phyloP scores from a whole-genome alignment of 2,329 filamentous ascomycete species.

The Fusarium udum region DNA sequence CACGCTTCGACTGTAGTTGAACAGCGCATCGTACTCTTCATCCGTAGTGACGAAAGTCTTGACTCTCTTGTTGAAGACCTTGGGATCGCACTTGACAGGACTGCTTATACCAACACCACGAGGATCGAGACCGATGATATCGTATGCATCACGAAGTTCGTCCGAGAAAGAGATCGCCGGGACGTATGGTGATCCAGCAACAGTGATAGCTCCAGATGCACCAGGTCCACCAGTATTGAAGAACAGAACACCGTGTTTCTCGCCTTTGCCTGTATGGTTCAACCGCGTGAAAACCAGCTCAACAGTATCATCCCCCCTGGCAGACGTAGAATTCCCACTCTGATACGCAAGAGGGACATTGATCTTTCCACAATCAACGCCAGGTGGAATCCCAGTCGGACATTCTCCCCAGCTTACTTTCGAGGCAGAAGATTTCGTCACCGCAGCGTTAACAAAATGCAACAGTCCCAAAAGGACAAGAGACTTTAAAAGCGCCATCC shows the following conservation, averaged over 20 bases:
- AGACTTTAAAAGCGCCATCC: background rate
- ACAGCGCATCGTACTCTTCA: conserved; percentile 15
- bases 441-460: background rate
- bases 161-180: conserved; percentile 16
- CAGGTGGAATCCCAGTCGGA: conserved; percentile 7
- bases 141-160: conserved; percentile 44
- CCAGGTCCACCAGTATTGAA: conserved; percentile 41
- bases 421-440: background rate
- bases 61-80: conserved; percentile 35
- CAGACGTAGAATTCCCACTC: conserved; percentile 19
- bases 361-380: conserved; percentile 33
- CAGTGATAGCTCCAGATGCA: conserved; percentile 3
- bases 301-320: conserved; percentile 17
- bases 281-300: conserved; percentile 9
- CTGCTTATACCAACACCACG: conserved; percentile 54
- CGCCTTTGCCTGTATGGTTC: conserved; percentile 27
- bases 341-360: conserved; percentile 31
- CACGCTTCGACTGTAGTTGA: conserved; percentile 22
- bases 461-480: background rate
- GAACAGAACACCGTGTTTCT: conserved; percentile 27
- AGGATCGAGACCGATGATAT: conserved; percentile 56
- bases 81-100: conserved; percentile 51
- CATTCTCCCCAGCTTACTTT: conserved; percentile 19
- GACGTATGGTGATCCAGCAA: conserved; percentile 18
- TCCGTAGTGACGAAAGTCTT: conserved; percentile 15